Percentiles rank a stretch among this genome's conserved stretches.
Evolutionary conservation across 2,329 filamentous ascomycete species (phyloP).

Genomic region (Pezicula carpinea): DNA sequence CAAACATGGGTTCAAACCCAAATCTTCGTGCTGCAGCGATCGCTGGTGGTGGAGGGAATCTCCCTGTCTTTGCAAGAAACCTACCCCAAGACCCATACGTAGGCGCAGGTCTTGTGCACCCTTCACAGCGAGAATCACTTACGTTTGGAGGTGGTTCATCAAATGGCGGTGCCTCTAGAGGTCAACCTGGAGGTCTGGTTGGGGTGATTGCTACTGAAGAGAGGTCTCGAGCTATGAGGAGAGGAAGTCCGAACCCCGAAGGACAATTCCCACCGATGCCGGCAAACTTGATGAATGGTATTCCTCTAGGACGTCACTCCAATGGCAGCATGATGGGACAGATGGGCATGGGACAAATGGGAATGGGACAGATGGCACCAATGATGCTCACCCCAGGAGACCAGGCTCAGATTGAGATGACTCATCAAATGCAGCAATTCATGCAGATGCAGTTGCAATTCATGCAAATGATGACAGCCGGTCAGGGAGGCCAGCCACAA

Average conservation of each 20-base stretch:
- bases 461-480: slow-evolving; percentile 71
- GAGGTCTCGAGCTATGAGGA: slow-evolving; percentile 68
- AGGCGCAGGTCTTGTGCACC: slow-evolving; percentile 71
- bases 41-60: slow-evolving; percentile 47
- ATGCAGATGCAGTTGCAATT: slow-evolving; percentile 96
- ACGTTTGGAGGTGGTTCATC: slow-evolving; percentile 51
- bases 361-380: slow-evolving; percentile 27
- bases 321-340: slow-evolving; percentile 19
- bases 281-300: slow-evolving; percentile 23
- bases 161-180: slow-evolving; percentile 28
- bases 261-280: slow-evolving; percentile 34
- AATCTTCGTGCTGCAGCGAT: slow-evolving; percentile 64
- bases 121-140: slow-evolving; percentile 68
- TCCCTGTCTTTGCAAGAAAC: slow-evolving; percentile 79
- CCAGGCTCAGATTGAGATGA: slow-evolving; percentile 74
- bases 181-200: slow-evolving; percentile 68
- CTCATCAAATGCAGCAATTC: slow-evolving; percentile 78
- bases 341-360: slow-evolving; percentile 29
- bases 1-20: slow-evolving; percentile 61
- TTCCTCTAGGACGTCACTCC: slow-evolving; percentile 22
- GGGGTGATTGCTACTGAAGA: slow-evolving; percentile 87
- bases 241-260: slow-evolving; percentile 71
- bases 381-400: slow-evolving; percentile 50
- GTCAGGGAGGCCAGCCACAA: slow-evolving; percentile 15
- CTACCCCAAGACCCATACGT: slow-evolving; percentile 82